Conservation (phyloP, 495 filamentous ascomycete genomes). For the Podospora appendiculata region DNA sequence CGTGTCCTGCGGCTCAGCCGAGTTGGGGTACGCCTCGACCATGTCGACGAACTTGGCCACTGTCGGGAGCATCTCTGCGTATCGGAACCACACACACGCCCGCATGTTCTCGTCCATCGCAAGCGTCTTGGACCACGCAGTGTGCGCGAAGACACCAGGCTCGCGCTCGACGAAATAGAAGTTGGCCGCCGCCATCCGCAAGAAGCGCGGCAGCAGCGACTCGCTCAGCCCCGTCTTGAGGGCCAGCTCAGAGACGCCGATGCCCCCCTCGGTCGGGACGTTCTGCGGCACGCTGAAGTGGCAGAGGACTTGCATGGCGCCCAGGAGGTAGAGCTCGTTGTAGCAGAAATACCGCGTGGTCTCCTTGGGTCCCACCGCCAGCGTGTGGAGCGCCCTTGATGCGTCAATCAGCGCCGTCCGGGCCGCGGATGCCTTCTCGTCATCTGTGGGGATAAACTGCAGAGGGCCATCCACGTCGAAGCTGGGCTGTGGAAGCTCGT, state of each 20-base stretch:
- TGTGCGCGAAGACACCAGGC: slow-evolving; percentile 24
- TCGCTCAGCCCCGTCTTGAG: slow-evolving; percentile 14
- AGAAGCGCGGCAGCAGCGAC: slow-evolving; percentile 18
- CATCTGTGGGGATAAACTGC: neutral
- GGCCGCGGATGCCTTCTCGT: slow-evolving; percentile 1
- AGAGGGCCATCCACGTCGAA: slow-evolving; percentile 7
- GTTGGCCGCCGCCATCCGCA: slow-evolving; percentile 29
- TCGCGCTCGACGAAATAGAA: slow-evolving; percentile 24
- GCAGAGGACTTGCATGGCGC: slow-evolving; percentile 11
- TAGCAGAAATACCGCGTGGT: slow-evolving; percentile 6
- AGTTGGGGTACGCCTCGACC: slow-evolving; percentile 35
- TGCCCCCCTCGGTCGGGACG: slow-evolving; percentile 19
- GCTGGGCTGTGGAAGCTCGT: slow-evolving; percentile 8
- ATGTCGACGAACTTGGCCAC: slow-evolving; percentile 72
- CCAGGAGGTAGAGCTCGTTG: slow-evolving; percentile 8
- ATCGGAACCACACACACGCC: slow-evolving; percentile 11
- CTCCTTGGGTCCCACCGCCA: slow-evolving; percentile 10
- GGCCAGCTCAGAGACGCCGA: slow-evolving; percentile 18
- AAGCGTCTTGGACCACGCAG: slow-evolving; percentile 17
- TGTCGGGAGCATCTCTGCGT: slow-evolving; percentile 60
- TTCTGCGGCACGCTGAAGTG: slow-evolving; percentile 22
- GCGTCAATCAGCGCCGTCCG: slow-evolving; percentile 8
- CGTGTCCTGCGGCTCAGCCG: slow-evolving; percentile 14
- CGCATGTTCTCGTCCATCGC: slow-evolving; percentile 12
- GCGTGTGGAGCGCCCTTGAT: slow-evolving; percentile 9